Conservation (phyloP, 305 asterid species). For the Fraxinus platypoda region DNA sequence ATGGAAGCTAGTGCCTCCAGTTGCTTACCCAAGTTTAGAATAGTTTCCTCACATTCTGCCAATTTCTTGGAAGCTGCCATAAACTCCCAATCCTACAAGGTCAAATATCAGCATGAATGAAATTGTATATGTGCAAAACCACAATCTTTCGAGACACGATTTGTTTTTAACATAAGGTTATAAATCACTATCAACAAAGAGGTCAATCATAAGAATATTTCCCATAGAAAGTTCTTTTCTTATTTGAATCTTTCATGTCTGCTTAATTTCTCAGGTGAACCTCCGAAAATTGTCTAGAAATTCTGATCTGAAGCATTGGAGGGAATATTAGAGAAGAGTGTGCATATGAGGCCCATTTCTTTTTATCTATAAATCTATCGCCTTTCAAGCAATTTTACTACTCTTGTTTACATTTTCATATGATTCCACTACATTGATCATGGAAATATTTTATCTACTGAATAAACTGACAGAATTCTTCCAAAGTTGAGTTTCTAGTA, state of each 20-base stretch:
- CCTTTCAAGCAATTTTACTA: not conserved
- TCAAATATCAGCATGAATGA: slow-evolving; percentile 12
- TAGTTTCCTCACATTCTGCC: slow-evolving; percentile 89
- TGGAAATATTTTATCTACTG: not conserved
- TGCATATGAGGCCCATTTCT: not conserved
- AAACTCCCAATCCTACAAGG: slow-evolving; percentile 67
- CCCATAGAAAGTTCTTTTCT: not conserved
- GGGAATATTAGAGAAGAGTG: not conserved
- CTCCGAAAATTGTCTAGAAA: not conserved
- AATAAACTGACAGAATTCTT: not conserved
- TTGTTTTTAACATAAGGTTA: not conserved
- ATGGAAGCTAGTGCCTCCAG: slow-evolving; percentile 80
- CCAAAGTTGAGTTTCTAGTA: not conserved
- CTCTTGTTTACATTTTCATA: not conserved
- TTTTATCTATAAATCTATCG: not conserved
- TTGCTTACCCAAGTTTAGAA: slow-evolving; percentile 75
- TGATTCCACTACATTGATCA: not conserved
- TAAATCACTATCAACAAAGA: not conserved
- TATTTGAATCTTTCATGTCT: not conserved
- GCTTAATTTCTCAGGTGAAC: not conserved
- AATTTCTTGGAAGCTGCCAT: slow-evolving; percentile 75
- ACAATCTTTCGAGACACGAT: not conserved
- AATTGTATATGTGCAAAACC: not conserved
- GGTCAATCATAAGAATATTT: not conserved
- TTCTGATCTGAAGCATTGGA: slow-evolving; percentile 7